These are phyloP conservation scores for Cajanus cajan DNA, from an alignment of 306 rosid genomes.

Conservation along the genomic window DNA sequence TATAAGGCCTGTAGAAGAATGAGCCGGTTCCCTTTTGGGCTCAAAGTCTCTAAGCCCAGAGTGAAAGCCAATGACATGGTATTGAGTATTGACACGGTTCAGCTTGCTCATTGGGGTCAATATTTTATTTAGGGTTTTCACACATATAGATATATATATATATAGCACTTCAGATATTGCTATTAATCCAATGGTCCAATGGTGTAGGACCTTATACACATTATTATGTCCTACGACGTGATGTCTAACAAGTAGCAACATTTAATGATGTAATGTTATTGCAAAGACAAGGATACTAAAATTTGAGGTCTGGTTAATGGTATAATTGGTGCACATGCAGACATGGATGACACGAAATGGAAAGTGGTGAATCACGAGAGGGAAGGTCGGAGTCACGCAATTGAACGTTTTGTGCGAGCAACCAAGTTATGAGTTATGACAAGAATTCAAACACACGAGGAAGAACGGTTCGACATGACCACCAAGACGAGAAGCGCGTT, in stretches of 20 bases:
- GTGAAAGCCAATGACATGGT: too few species aligned
- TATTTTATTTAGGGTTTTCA: neutral
- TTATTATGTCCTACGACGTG: too few species aligned
- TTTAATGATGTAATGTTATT: too few species aligned
- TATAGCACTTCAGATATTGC: neutral
- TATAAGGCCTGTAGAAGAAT: too few species aligned
- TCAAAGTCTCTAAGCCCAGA: too few species aligned
- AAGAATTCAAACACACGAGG: neutral
- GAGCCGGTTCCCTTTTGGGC: too few species aligned
- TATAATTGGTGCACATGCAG: neutral
- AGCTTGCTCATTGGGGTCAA: neutral
- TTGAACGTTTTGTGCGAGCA: conserved; percentile 18
- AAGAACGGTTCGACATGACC: neutral
- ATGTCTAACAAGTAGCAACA: too few species aligned
- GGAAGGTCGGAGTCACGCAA: conserved; percentile 24
- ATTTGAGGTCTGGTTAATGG: too few species aligned
- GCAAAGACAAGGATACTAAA: neutral
- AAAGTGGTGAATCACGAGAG: neutral
- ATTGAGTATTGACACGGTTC: neutral
- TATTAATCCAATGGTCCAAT: too few species aligned
- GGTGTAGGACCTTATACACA: too few species aligned
- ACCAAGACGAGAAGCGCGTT: conserved; percentile 32
- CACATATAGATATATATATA: too few species aligned
- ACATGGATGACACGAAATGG: conserved; percentile 3
- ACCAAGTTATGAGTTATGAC: neutral